Conservation (phyloP, 768 basidiomycete species). For the Neoboletus subvelutipes region DNA sequence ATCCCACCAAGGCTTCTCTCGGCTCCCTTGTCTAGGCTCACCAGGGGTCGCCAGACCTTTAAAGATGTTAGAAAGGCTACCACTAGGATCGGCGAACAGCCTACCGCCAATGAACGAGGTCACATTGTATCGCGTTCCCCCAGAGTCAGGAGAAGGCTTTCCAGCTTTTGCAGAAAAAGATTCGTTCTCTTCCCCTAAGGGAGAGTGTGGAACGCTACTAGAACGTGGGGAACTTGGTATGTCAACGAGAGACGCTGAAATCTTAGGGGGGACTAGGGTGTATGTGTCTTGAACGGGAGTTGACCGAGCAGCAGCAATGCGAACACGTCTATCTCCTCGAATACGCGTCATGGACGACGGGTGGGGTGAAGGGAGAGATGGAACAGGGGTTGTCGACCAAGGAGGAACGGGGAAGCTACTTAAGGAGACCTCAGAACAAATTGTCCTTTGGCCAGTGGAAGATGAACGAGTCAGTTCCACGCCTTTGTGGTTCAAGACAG, state of each 20-base stretch:
- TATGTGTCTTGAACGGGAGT: constrained; percentile 4
- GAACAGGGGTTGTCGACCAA: constrained; percentile 18
- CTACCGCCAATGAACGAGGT: constrained; percentile 68
- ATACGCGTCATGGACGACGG: constrained; percentile 18
- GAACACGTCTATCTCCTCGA: constrained; percentile 23
- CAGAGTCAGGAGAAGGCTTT: constrained; percentile 34
- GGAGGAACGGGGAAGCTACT: constrained; percentile 72
- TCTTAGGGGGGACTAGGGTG: constrained; percentile 25
- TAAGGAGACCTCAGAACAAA: constrained; percentile 58
- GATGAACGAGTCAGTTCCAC: constrained; percentile 20
- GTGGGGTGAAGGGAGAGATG: constrained; percentile 19
- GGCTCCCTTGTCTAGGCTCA: constrained; percentile 10
- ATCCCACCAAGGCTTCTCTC: constrained; percentile 5
- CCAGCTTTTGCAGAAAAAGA: constrained; percentile 12
- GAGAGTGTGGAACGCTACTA: constrained; percentile 19
- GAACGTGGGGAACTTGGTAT: constrained; percentile 16
- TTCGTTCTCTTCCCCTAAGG: constrained; percentile 14
- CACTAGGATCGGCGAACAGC: constrained; percentile 14
- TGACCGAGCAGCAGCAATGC: constrained; percentile 9
- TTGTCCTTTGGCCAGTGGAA: constrained; percentile 27
- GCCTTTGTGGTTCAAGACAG: constrained; percentile 23
- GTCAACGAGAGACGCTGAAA: constrained; percentile 26
- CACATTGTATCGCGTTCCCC: constrained; percentile 62
- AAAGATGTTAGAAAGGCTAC: constrained; percentile 3
- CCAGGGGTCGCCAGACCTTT: constrained; percentile 37